Evolutionary conservation across 164 flowering plant species (phyloP), one percentile per base, ranked within the genome.

Genomic region (Umbilicus rupestris): DNA sequence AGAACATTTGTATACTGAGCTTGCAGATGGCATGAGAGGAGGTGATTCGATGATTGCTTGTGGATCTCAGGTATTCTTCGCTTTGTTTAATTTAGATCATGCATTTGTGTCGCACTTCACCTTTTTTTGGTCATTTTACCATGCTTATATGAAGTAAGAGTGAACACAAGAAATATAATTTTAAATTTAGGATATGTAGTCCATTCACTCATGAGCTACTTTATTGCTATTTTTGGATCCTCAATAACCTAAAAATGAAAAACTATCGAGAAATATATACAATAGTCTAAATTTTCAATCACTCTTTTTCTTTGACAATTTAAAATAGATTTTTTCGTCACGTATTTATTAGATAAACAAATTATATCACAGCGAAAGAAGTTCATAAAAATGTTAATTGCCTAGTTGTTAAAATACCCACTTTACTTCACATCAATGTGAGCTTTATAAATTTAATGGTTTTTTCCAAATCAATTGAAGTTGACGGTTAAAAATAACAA

Each of bases 11-110:
- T 89, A 87, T 68, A 84, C 85, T 46, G 94, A 92, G 73, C 87
- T 92, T 77, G 96, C 85, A 6, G 97, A 92, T 87, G 94, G 92
- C 67, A 83, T 92, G 71, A 81, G 92, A 58, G 97, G 97, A 73
- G 84, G 90, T 78, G 92, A 87, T 75, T 85, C 79, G 41, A 75
- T 73, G 72, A 83, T 92, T 80, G 92, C 90, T 72, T 87, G 92
- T 63, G 97, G 97, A 72, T 92, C 96, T 50, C 97, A 92, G 97
- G 97, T 92, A 77, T 29, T 39, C 37, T 37, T 67, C 3, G 19
- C n/a, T 67, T 37, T 50, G 26, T 28, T 50, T 7, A 46, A 26
- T 16, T 28, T 15, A 5, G 45, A 39, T 10, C 15, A 15, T 46
- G 35, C 47, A 22, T 26, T 24, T 42, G 19, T 64, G 47, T 16